Base-by-base conservation (phyloP, 768 basidiomycete genomes). In the Pisolithus orientalis region DNA sequence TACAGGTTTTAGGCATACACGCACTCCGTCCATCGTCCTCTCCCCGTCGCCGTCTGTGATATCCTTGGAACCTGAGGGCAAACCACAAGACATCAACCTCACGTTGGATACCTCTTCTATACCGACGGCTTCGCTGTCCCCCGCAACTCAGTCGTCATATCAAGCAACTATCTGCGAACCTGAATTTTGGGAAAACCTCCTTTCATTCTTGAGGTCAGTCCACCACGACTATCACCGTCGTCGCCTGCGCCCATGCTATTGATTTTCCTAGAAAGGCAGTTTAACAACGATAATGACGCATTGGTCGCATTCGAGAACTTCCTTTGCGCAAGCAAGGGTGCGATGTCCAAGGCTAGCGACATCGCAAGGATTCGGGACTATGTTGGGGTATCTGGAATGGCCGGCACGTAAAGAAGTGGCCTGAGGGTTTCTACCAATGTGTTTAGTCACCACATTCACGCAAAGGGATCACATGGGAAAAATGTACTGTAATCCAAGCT, bases 301-400 rank as follows among this genome's bases (percentile, higher is more conserved):
- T 74, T 82, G 29, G 66, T 70, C 14, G 89, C 85, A 1, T 97
- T 91, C 70, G 94, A 97, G 69, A 83, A 85, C 51, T 95, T 92
- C 71, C 78, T 98, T 58, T 73, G 82, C 17, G 87, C 85, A 0
- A 84, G 83, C 66, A 94, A 94, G 65, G 85, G 82, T 6, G 78
- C 78, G 27, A 75, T 99, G 61, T 88, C 82, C 16, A 34, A 14
- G 13, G 83, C 91, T 0, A 83, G 76, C 54, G 90, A 97, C 65
- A 90, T 96, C 52, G 95, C 95, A 13, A 89, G 81, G 74, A 93
- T 97, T 60, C 79, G 95, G 45, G 95, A 97, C 65, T 75, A 77
- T 21, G 87, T 93, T 16, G 93, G 93, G 5, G 79, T 95, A 25
- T 76, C 83, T 39, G 94, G 93, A 28, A 94, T 94, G 92, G 88